Evolutionary conservation across 2,329 filamentous ascomycete genomes (phyloP), one percentile per base, ranked within the genome.

Genomic region (Pseudodiploospora longispora): DNA sequence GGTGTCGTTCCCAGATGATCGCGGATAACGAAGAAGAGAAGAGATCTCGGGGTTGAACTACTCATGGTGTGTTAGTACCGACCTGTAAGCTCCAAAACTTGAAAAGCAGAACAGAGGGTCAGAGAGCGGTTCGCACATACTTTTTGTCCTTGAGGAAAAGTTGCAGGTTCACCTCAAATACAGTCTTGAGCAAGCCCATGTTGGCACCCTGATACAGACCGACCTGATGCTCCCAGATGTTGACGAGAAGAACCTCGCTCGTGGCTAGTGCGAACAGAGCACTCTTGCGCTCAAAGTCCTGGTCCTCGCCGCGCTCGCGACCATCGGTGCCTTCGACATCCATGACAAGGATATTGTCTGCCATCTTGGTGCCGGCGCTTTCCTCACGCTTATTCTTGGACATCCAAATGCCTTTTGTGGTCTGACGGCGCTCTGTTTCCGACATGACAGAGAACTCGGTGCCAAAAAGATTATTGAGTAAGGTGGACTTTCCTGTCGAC

Each of bases 321-420:
- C 93, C 93, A 63, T 98, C 93, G 8, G 93, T 97, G 54, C 93
- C 93, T 67, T 98, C 93, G 36, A 98, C 93, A 61, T 98, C 93
- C 93, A 98, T 98, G 55, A 98, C 93, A 50, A 98, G 73, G 57
- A 98, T 96, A 66, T 98, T 98, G 58, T 95, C 88, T 43, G 91
- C 90, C 89, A 97, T 96, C 52, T 72, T 72, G 52, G 63, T 63
- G 41, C 69, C 68, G 40, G 64, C 67, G 44, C 68, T 71, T 46
- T 70, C 64, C 52, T 70, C 66, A 54, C 75, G 74, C 72, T 95
- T 95, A 69, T 97, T 97, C 72, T 95, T 95, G 52, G 90, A 95
- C 84, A 98, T 85, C 93, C 93, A 98, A 63, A 98, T 98, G 61
- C 93, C 93, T 73, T 97, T 98, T 37, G 93, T 98, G 0, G 93